These are phyloP conservation scores for Boletales sp. DNA, from an alignment of 768 basidiomycete genomes.

Conservation along the genomic window DNA sequence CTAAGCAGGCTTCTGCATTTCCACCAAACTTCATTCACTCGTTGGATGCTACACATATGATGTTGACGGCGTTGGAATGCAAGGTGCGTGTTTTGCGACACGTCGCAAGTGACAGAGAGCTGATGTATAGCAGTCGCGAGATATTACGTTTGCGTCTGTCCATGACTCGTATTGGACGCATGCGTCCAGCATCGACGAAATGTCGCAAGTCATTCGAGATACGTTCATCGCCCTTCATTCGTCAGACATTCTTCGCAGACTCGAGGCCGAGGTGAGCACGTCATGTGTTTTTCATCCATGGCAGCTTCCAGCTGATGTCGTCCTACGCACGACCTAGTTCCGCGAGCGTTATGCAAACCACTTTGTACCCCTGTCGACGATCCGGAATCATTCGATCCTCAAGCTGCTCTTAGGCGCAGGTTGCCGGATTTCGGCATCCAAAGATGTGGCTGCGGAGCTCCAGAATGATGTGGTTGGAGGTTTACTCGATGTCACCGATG, in stretches of 20 bases:
- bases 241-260: constrained; percentile 72
- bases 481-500: constrained; percentile 40
- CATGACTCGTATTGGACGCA: constrained; percentile 99
- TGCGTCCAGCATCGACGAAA: constrained; percentile 77
- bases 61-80: constrained; percentile 91
- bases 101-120: neutral
- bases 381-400: constrained; percentile 37
- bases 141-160: constrained; percentile 87
- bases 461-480: constrained; percentile 23
- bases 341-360: constrained; percentile 71
- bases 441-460: constrained; percentile 35
- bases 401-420: constrained; percentile 45
- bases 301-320: neutral
- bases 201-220: constrained; percentile 87
- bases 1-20: constrained; percentile 94
- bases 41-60: constrained; percentile 98
- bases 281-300: neutral
- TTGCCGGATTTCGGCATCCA: constrained; percentile 39
- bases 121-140: constrained; percentile 47
- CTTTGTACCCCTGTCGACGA: constrained; percentile 54
- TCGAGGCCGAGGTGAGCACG: constrained; percentile 65
- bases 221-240: constrained; percentile 93
- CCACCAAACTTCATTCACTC: constrained; percentile 99
- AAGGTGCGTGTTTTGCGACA: constrained; percentile 44
- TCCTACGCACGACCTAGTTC: constrained; percentile 46